Conservation (phyloP, 768 basidiomycete species). For the Amanita pallidorosea region DNA sequence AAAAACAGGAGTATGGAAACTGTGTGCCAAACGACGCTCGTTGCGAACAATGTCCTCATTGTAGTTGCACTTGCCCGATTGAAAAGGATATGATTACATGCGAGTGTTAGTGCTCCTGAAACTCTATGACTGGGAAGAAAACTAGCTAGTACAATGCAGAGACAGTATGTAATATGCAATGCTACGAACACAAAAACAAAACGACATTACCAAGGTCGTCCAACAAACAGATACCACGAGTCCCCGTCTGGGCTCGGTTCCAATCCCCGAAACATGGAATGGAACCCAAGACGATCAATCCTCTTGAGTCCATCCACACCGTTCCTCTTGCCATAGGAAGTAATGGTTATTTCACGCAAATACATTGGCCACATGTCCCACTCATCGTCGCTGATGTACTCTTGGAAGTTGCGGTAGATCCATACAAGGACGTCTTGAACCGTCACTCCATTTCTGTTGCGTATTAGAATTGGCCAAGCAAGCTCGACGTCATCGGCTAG, state of each 20-base stretch:
- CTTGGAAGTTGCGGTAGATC: constrained; percentile 6
- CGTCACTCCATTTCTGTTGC: constrained; percentile 2
- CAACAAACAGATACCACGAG: constrained; percentile 3
- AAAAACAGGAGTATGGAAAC: neutral
- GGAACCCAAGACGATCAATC: constrained; percentile 5
- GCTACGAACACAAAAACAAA: neutral
- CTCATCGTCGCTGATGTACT: neutral
- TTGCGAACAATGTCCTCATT: too few species aligned
- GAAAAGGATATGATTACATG: neutral
- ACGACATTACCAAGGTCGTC: neutral
- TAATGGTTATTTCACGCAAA: neutral
- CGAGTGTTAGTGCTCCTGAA: too few species aligned
- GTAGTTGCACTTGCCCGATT: neutral
- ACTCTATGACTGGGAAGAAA: too few species aligned
- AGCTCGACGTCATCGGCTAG: constrained; percentile 6
- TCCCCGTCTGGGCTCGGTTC: constrained; percentile 1
- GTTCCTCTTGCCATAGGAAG: neutral
- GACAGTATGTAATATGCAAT: too few species aligned
- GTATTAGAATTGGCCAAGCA: constrained; percentile 3
- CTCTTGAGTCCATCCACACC: constrained; percentile 2
- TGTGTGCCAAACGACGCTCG: neutral
- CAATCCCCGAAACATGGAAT: constrained; percentile 5
- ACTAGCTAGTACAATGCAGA: too few species aligned
- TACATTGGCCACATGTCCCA: constrained; percentile 1
- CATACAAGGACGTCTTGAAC: constrained; percentile 3